phyloP scores from a whole-genome alignment of 163 green algal species.

The Prototheca cutis region DNA sequence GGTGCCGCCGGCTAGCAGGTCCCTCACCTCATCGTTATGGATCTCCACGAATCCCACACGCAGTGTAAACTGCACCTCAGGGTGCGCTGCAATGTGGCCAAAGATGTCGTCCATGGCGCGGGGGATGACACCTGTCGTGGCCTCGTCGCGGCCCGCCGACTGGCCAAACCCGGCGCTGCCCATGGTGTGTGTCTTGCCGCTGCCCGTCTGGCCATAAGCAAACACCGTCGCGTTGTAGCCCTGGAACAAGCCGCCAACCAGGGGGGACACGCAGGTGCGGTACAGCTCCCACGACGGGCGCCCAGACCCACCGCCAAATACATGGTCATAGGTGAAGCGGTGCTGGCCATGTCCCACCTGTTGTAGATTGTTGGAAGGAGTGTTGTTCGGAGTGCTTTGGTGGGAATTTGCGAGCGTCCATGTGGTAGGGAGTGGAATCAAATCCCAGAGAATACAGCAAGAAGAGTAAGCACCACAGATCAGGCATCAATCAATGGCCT shows the following conservation, averaged over 20 bases:
- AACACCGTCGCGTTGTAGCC: constrained; percentile 85
- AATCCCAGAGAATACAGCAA: too few species aligned
- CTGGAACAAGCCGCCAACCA: constrained; percentile 81
- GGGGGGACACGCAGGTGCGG: constrained; percentile 47
- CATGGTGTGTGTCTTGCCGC: constrained; percentile 83
- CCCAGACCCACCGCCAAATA: constrained; percentile 52
- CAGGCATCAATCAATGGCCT: too few species aligned
- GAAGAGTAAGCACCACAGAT: too few species aligned
- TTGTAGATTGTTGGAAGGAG: too few species aligned
- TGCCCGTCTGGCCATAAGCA: constrained; percentile 76
- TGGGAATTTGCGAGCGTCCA: too few species aligned
- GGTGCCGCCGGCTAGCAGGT: constrained; percentile 59
- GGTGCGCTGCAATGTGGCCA: constrained; percentile 26
- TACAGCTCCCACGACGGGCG: constrained; percentile 46
- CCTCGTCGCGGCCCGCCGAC: constrained; percentile 22
- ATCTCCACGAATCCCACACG: constrained; percentile 93
- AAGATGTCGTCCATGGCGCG: constrained; percentile 75
- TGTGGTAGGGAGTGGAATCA: too few species aligned
- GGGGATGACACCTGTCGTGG: constrained; percentile 67
- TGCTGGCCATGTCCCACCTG: constrained; percentile 51
- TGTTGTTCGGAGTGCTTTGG: too few species aligned
- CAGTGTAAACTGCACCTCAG: constrained; percentile 50
- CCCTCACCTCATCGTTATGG: constrained; percentile 89
- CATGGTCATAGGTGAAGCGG: constrained; percentile 77
- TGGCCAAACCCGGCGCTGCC: constrained; percentile 62